These are phyloP conservation scores for Camelina sativa DNA, from an alignment of 345 rosid species.

Conservation along the genomic window DNA sequence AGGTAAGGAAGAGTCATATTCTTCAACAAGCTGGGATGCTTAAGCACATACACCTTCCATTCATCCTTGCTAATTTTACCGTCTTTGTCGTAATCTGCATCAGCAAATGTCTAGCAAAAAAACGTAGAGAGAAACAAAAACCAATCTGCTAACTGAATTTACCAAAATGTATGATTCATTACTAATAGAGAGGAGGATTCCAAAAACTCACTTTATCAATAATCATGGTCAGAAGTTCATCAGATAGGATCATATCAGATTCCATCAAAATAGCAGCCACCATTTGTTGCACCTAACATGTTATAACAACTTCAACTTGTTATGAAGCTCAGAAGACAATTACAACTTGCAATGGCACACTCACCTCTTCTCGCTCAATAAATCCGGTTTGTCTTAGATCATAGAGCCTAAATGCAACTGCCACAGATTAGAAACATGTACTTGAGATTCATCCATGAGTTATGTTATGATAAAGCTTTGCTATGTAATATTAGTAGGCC, in stretches of 20 bases:
- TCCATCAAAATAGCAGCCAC: conserved; percentile 72
- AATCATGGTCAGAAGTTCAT: conserved; percentile 69
- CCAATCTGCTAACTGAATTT: background rate
- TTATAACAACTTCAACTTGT: conserved; percentile 5
- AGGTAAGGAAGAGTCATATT: conserved; percentile 84
- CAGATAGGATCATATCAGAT: conserved; percentile 59
- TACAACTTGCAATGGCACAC: background rate
- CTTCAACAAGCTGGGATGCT: conserved; percentile 66
- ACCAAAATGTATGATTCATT: conserved; percentile 1
- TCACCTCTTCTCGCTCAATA: conserved; percentile 85
- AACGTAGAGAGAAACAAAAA: conserved; percentile 8
- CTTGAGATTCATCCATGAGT: conserved; percentile 5
- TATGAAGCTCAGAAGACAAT: background rate
- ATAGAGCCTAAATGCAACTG: conserved; percentile 88
- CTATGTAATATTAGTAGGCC: conserved; percentile 13
- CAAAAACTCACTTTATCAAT: conserved; percentile 60
- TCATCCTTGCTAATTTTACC: conserved; percentile 70
- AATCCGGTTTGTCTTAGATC: conserved; percentile 87
- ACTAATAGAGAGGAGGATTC: conserved; percentile 5
- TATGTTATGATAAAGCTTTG: background rate
- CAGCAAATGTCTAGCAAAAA: conserved; percentile 71
- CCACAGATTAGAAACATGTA: conserved; percentile 33
- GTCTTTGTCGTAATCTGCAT: conserved; percentile 67
- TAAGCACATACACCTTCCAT: conserved; percentile 64
- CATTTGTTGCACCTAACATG: conserved; percentile 81